Base-by-base conservation (phyloP, 345 rosid genomes). In the Melaleuca quinquenervia region DNA sequence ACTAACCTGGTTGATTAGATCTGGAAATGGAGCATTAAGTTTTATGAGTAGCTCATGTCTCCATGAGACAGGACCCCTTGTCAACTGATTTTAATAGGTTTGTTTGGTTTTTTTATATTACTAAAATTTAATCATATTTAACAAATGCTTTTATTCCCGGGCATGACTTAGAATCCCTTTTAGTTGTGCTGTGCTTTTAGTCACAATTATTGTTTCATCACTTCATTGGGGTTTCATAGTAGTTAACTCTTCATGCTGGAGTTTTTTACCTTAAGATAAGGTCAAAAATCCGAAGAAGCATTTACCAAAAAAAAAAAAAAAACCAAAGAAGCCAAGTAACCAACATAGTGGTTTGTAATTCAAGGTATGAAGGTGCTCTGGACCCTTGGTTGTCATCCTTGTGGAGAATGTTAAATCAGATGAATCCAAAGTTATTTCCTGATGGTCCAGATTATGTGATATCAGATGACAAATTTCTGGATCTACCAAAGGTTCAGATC, bases 351-450 rank as follows among this genome's bases (percentile, higher is more conserved):
- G 82, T 52, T 87, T 88, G 48, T 14, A 50, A 74, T 83, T 48
- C 60, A 88, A 97, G 99, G 87, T 96, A 96, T 88, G 98, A 96
- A 94, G 98, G 95, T 91, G 92, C 95, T 89, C 87, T 97, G 90
- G 99, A 97, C 91, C 95, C 98, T 41, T 97, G 99, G 99, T 90
- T 95, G 95, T 87, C 87, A 88, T 93, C 96, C 87, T 93, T 96
- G 88, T 97, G 99, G 99, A 91, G 84, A 87, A 56, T 82, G 53
- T 87, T 94, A 91, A 84, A 88, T 90, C 90, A 92, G 89, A 91
- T 92, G 24, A 88, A 90, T 87, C 93, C 98, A 82, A 90, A 91
- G 54, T 90, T 92, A 86, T 93, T 95, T 76, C 98, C 96, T 26
- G 89, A 90, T 86, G 98, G 98, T 86, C 95, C 92, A 84, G 93